Percentiles rank a stretch among this genome's conserved stretches.
Evolutionary conservation across 331 rosid species (phyloP).

Genomic region (Spiraea crenata): DNA sequence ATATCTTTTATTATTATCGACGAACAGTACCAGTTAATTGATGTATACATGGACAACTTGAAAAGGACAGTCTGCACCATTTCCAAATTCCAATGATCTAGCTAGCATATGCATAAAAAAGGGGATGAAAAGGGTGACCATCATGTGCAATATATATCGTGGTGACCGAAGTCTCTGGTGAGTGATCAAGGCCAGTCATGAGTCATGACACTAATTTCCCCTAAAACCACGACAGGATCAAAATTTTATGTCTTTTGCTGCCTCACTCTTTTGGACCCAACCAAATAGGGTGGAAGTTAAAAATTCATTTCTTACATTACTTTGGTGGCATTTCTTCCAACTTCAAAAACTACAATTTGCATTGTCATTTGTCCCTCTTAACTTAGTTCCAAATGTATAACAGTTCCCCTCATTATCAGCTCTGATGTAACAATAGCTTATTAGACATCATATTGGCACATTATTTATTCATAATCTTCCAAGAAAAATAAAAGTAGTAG

Average conservation of each 20-base stretch:
- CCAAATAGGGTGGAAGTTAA: not conserved
- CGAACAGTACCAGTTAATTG: too few species aligned
- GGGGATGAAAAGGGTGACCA: conserved; percentile 4
- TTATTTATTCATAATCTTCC: not conserved
- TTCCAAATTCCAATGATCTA: too few species aligned
- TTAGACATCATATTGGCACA: too few species aligned
- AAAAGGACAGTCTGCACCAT: too few species aligned
- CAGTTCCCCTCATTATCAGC: not conserved
- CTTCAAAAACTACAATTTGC: not conserved
- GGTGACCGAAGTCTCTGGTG: not conserved
- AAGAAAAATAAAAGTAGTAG: not conserved
- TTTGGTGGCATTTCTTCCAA: not conserved
- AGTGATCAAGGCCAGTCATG: not conserved
- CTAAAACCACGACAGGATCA: not conserved
- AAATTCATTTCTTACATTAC: not conserved
- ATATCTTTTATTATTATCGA: too few species aligned
- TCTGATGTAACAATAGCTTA: too few species aligned
- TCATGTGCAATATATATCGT: not conserved
- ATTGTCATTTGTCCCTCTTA: not conserved
- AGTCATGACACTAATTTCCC: too few species aligned
- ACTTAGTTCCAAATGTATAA: not conserved
- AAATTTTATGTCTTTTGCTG: not conserved
- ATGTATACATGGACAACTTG: too few species aligned
- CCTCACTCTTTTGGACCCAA: conserved; percentile 1
- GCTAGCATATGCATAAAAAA: not conserved